Evolutionary conservation across 345 rosid genomes (phyloP).

Genomic region (Hibiscus trionum): DNA sequence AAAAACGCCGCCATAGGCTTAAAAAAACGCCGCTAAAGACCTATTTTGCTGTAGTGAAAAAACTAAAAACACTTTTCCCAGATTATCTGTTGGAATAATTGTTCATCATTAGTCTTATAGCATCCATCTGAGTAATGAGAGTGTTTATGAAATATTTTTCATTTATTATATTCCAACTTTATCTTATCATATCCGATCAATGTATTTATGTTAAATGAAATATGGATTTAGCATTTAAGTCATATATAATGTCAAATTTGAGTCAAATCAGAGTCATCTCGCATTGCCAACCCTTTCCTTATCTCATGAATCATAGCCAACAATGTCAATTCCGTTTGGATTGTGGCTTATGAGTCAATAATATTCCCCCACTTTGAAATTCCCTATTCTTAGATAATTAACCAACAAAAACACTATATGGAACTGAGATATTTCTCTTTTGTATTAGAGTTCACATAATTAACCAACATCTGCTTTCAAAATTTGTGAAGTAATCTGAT

Average conservation of each 20-base stretch:
- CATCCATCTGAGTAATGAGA: not conserved
- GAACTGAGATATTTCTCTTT: too few species aligned
- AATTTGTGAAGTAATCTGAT: too few species aligned
- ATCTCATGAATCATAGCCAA: constrained; percentile 18
- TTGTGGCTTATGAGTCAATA: not conserved
- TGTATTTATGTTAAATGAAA: not conserved
- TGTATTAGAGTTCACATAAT: too few species aligned
- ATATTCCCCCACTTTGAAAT: not conserved
- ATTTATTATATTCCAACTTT: not conserved
- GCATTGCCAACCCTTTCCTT: too few species aligned
- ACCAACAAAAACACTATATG: not conserved
- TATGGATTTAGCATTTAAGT: not conserved
- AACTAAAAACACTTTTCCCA: not conserved
- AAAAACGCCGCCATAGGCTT: too few species aligned
- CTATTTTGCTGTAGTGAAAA: too few species aligned
- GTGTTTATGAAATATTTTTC: not conserved
- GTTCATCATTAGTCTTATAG: not conserved
- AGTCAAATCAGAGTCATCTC: constrained; percentile 19
- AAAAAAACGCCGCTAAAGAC: too few species aligned
- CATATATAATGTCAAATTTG: not conserved
- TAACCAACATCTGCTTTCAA: too few species aligned
- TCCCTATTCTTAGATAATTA: not conserved
- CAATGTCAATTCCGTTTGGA: constrained; percentile 9
- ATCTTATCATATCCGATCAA: not conserved
- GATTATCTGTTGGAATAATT: not conserved